Conservation (phyloP, 1,284 basidiomycete species). For the Cutaneotrichosporon arboriforme region DNA sequence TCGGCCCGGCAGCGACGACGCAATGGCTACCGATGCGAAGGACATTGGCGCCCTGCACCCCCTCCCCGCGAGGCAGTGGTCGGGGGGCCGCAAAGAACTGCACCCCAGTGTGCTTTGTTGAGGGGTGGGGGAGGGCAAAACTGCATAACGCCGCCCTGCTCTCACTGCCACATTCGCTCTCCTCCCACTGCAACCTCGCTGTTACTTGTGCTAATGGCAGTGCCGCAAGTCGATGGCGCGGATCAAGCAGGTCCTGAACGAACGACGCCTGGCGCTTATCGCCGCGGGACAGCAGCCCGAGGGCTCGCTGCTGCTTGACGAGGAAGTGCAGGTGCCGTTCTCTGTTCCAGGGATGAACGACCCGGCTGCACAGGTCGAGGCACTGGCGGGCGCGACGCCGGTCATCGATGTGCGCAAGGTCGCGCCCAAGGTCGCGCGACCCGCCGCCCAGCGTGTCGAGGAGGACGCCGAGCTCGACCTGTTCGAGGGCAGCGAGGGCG, state of each 20-base stretch:
- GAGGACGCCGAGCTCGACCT: constrained; percentile 27
- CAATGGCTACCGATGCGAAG: no score
- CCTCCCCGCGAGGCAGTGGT: no score
- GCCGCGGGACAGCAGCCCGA: constrained; percentile 49
- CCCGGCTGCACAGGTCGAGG: constrained; percentile 10
- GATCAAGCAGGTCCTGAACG: constrained; percentile 89
- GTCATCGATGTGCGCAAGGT: constrained; percentile 6
- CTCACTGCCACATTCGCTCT: not conserved
- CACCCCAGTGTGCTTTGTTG: no score
- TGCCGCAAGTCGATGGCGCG: constrained; percentile 94
- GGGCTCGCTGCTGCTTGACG: not conserved
- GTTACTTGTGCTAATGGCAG: constrained; percentile 54
- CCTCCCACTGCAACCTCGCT: no score
- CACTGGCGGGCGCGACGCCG: constrained; percentile 6
- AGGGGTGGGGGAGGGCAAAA: no score
- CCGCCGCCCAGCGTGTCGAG: constrained; percentile 16
- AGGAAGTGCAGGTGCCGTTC: not conserved
- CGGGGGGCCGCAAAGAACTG: not conserved
- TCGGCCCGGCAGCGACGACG: no score
- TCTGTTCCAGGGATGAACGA: constrained; percentile 8
- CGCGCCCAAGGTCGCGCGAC: constrained; percentile 15
- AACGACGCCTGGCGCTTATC: constrained; percentile 74
- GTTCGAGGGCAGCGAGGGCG: constrained; percentile 9
- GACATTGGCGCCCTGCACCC: no score
- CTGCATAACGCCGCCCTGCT: not conserved